A percentile compares a stretch with the other conserved stretches of the same genome.
These are phyloP conservation scores for Spergularia marina DNA, from an alignment of 148 eudicot species.

Conservation along the genomic window DNA sequence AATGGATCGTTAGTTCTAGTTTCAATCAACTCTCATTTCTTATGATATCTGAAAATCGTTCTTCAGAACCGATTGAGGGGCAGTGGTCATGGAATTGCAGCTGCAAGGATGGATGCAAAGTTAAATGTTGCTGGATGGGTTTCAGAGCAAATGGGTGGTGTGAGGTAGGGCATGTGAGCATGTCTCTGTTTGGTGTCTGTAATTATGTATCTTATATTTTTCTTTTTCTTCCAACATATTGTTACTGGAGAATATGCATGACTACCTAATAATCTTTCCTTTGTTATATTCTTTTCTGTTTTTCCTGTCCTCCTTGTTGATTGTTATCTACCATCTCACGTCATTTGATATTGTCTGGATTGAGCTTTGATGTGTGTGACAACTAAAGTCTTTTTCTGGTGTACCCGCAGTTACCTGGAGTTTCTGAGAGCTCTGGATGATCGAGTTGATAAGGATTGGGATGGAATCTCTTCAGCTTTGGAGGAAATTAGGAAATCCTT, in stretches of 20 bases:
- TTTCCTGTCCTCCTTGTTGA: neutral
- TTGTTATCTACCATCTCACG: neutral
- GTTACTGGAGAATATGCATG: neutral
- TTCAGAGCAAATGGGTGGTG: constrained; percentile 94
- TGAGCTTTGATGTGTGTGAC: constrained; percentile 8
- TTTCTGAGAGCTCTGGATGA: constrained; percentile 64
- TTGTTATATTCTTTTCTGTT: neutral
- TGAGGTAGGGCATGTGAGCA: constrained; percentile 50
- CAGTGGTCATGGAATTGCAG: constrained; percentile 95
- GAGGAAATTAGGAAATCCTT: constrained; percentile 86
- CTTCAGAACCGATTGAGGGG: constrained; percentile 87
- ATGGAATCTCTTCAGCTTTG: constrained; percentile 66
- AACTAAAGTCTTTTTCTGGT: constrained; percentile 13
- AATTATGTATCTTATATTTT: neutral
- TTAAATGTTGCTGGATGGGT: constrained; percentile 94
- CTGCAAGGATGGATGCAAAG: constrained; percentile 97
- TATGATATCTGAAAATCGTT: neutral
- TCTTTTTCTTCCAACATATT: constrained; percentile 2
- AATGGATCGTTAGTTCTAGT: neutral
- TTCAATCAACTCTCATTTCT: neutral
- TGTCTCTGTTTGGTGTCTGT: constrained; percentile 8
- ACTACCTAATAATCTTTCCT: neutral
- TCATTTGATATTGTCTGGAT: neutral
- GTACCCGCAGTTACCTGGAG: constrained; percentile 71
- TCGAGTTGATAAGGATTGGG: constrained; percentile 83